Base-by-base conservation (phyloP, 2,329 filamentous ascomycete species). In the Penicillium sp. region DNA sequence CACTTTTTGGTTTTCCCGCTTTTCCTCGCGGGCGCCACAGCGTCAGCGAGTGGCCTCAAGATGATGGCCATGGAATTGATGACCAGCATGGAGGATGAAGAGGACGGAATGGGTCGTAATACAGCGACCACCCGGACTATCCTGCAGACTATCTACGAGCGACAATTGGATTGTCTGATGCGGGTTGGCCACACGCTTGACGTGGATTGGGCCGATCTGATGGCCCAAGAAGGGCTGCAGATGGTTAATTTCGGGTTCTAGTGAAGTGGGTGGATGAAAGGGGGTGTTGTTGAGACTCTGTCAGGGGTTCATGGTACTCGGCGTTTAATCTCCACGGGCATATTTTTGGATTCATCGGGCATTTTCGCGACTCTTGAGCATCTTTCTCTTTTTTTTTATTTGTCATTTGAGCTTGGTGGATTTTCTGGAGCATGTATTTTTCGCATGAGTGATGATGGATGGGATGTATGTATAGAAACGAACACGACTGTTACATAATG, bases 231-330 rank as follows among this genome's bases (percentile, higher is more conserved):
- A 56, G 78, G 78, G 6, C 64, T 82, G 63, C 74, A 77, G 53
- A 74, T 85, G 55, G 81, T 84, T 3, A 82, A 81, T 67, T 83
- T 82, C 72, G 80, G 81, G 27, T 72, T 83, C 64, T 82, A 60
- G 47, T 31, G 43, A 49, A 40, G 35, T 41, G 19, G 19, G 40
- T 37, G 37, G 35, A 41, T 43, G 53, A 18, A 40, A n/a, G 7
- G 39, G n/a, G 11, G 9, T n/a, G n/a, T n/a, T n/a, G 18, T 4
- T 31, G 2, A 18, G 39, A 19, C 16, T 40, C 37, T 40, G 16
- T 40, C 9, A 0, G 13, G 14, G n/a, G 41, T 27, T 44, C 19
- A 22, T 46, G 44, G 44, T 19, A n/a, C 10, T 55, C 13, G 43
- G 33, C 52, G 61, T 60, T 56, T 33, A 49, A 27, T 36, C n/a